A percentile compares a stretch with the other conserved stretches of the same genome.
Conservation (phyloP, 768 basidiomycete genomes). For the Inosperma sp. region DNA sequence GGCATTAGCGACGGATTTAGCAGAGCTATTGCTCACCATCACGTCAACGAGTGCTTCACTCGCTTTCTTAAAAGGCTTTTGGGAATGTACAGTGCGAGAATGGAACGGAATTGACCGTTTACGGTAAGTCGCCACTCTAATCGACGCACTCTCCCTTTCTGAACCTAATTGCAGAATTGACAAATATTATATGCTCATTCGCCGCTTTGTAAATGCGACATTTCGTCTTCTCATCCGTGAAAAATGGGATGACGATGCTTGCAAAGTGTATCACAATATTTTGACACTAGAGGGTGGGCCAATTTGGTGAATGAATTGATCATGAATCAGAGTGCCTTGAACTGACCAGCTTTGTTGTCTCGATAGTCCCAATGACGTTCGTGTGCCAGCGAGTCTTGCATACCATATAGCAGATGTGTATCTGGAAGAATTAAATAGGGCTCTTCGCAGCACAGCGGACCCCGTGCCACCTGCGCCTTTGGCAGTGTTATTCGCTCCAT, state of each 20-base stretch:
- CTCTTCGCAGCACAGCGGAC: conserved; percentile 36
- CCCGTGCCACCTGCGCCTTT: conserved; percentile 48
- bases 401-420: conserved; percentile 91
- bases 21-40: conserved; percentile 74
- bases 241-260: conserved; percentile 58
- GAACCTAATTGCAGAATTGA: conserved; percentile 60
- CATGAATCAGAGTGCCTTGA: not conserved
- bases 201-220: conserved; percentile 80
- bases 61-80: conserved; percentile 82
- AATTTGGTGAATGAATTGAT: conserved; percentile 54
- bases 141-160: conserved; percentile 4
- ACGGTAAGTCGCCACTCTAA: conserved; percentile 47
- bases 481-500: conserved; percentile 47
- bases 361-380: conserved; percentile 59
- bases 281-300: conserved; percentile 69
- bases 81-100: conserved; percentile 85
- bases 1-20: conserved; percentile 78
- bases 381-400: conserved; percentile 71
- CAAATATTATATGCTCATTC: conserved; percentile 95
- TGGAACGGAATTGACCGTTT: conserved; percentile 92
- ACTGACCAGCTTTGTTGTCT: not conserved
- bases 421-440: conserved; percentile 82
- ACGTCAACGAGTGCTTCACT: conserved; percentile 54
- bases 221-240: conserved; percentile 72
- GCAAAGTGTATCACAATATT: conserved; percentile 65